Evolutionary conservation across 306 rosid genomes (phyloP), one percentile per base, ranked within the genome.

Genomic region (Glycyrrhiza uralensis): DNA sequence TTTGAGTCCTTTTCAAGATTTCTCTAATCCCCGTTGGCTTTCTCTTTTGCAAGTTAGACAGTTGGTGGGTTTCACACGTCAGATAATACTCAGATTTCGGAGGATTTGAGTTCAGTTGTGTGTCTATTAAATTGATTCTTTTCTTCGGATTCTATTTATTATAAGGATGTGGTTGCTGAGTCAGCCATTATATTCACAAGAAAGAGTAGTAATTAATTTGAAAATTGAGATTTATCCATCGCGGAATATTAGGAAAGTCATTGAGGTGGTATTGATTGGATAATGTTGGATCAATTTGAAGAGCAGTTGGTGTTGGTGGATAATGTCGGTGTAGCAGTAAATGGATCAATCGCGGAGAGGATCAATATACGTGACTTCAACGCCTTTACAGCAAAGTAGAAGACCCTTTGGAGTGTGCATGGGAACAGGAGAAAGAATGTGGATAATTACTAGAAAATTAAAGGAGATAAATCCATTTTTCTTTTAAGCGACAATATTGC

Each of bases 31-130:
- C 12, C n/a, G 0, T 47, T 8, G 19, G 20, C 33, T 57, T 49
- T 49, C 56, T 55, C 13, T 11, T 23, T 54, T 19, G 51, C 29
- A 72, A 38, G 79, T 46, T 55, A 65, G 19, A 12, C 23, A 12
- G 81, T 49, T 61, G 83, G 79, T 83, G 76, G 17, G 28, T 22
- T 29, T 80, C 65, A 74, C 83, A 83, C 87, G 80, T 85, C 47
- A 28, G 66, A 76, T 7, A 59, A 60, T 55, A 61, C 51, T 71
- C 51, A 35, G 67, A 70, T 69, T 20, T 30, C 15, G 11, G 4
- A 50, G 71, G 33, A 4, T 50, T 33, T 41, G 22, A 29, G 15
- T 69, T 59, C 55, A 38, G 41, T 20, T 18, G 42, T 36, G 69
- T 17, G 24, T 35, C 13, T 26, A 36, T 13, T 35, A 15, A 33